Evolutionary conservation across 768 basidiomycete species (phyloP), one percentile per base, ranked within the genome.

Genomic region (Leccinum obscurum): DNA sequence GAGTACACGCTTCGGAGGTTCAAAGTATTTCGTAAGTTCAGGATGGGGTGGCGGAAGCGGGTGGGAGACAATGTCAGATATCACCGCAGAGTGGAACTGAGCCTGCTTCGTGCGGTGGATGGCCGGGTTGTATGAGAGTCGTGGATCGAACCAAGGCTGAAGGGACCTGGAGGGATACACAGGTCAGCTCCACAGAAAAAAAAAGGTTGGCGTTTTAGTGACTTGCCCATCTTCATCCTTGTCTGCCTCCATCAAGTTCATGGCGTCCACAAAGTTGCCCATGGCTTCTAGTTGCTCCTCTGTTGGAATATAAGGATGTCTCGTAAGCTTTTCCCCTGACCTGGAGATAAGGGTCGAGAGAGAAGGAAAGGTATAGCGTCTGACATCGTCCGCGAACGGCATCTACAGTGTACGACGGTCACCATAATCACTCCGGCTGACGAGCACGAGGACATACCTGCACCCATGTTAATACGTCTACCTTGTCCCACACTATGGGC

Each of bases 351-450:
- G 81, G 10, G 80, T 80, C 49, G 87, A 84, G 32, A 98, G 81
- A 0, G 92, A 92, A 0, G 89, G 85, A 71, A 99, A 98, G 10
- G 85, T 86, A 73, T 92, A 93, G 64, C 86, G 90, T 59, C 94
- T 85, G 55, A 94, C 80, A 66, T 99, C 96, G 70, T 99, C 96
- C 2, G 93, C 93, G 69, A 97, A 98, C 0, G 96, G 96, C 83
- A 98, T 85, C 93, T 95, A 64, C n/a, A n/a, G 48, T 24, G 11
- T 11, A 20, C 39, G 24, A 55, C 3, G 44, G 11, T 28, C 11
- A 37, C 26, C 49, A 8, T 55, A 34, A 44, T 34, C 6, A 51
- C 14, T 9, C 37, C 30, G 15, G 49, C 20, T 46, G 34, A 26
- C 32, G 24, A 10, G 50, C 32, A 41, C n/a, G 41, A 26, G 13